These are phyloP conservation scores for Linnemannia elongata DNA, from an alignment of 192 early-diverging fungal species.

Conservation along the genomic window DNA sequence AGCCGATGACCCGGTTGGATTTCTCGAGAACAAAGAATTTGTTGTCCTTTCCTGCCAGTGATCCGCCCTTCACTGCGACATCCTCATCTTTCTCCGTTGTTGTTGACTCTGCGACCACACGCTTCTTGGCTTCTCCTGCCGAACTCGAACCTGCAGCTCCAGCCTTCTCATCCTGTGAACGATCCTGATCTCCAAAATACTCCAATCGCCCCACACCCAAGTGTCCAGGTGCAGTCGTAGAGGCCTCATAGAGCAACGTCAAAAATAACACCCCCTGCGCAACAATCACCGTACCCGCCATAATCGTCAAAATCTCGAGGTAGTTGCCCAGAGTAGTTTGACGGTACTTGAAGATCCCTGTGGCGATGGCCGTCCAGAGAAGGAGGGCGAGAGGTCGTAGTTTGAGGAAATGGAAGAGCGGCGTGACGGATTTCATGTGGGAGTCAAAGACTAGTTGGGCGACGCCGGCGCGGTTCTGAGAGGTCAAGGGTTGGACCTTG, in stretches of 20 bases:
- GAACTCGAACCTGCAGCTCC: not conserved
- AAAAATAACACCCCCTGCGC: slow-evolving; percentile 39
- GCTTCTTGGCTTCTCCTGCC: not conserved
- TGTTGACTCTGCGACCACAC: not conserved
- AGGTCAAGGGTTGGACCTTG: slow-evolving; percentile 22
- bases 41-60: slow-evolving; percentile 22
- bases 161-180: too few relatives aligned
- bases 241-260: slow-evolving; percentile 34
- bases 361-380: slow-evolving; percentile 47
- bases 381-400: slow-evolving; percentile 43
- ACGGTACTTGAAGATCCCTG: slow-evolving; percentile 27
- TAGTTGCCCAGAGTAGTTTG: slow-evolving; percentile 12
- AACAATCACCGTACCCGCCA: slow-evolving; percentile 16
- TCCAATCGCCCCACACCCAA: slow-evolving; percentile 27
- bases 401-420: slow-evolving; percentile 26
- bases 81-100: not conserved
- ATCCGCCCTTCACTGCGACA: not conserved
- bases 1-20: slow-evolving; percentile 7
- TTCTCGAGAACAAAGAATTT: slow-evolving; percentile 40
- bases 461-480: slow-evolving; percentile 33
- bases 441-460: slow-evolving; percentile 25
- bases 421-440: slow-evolving; percentile 35
- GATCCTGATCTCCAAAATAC: slow-evolving; percentile 33
- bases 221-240: slow-evolving; percentile 17
- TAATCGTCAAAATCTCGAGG: slow-evolving; percentile 19